These are phyloP conservation scores for Neonothopanus nambi DNA, from an alignment of 1,284 basidiomycete genomes.

Conservation along the genomic window DNA sequence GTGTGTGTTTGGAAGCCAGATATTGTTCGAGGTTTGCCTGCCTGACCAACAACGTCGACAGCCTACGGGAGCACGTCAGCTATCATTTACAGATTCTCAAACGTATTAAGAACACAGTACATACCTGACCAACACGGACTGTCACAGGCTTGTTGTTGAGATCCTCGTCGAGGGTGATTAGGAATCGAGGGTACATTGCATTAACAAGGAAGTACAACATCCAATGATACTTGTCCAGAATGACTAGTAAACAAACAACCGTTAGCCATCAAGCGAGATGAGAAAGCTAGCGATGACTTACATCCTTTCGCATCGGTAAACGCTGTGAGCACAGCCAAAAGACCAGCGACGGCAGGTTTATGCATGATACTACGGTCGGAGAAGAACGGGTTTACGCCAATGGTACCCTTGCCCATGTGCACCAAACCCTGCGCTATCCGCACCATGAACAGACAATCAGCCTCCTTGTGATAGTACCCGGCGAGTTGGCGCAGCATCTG, in stretches of 20 bases:
- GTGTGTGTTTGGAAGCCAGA: constrained; percentile 97
- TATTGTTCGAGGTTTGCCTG: constrained; percentile 88
- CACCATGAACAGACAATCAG: constrained; percentile 96
- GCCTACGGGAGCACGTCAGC: constrained; percentile 47
- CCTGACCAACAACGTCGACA: constrained; percentile 89
- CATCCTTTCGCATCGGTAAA: constrained; percentile 94
- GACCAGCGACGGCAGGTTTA: constrained; percentile 87
- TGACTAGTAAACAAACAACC: constrained; percentile 49
- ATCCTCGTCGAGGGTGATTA: constrained; percentile 95
- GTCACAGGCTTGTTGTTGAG: constrained; percentile 85
- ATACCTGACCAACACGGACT: constrained; percentile 91
- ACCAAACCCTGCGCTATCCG: constrained; percentile 95
- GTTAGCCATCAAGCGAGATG: constrained; percentile 6
- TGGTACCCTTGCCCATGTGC: constrained; percentile 99
- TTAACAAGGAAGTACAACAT: constrained; percentile 96
- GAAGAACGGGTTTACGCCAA: constrained; percentile 98
- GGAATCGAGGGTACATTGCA: constrained; percentile 98
- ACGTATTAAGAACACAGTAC: constrained; percentile 18
- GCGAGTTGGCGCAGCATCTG: constrained; percentile 98
- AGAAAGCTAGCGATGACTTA: constrained; percentile 46
- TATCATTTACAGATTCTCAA: constrained; percentile 5
- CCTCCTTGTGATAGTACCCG: constrained; percentile 97
- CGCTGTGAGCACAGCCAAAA: constrained; percentile 85
- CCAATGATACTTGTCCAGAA: constrained; percentile 97
- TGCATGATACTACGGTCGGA: constrained; percentile 90